Conservation (phyloP, 2,329 filamentous ascomycete species). For the Tricladium varicosporioides region DNA sequence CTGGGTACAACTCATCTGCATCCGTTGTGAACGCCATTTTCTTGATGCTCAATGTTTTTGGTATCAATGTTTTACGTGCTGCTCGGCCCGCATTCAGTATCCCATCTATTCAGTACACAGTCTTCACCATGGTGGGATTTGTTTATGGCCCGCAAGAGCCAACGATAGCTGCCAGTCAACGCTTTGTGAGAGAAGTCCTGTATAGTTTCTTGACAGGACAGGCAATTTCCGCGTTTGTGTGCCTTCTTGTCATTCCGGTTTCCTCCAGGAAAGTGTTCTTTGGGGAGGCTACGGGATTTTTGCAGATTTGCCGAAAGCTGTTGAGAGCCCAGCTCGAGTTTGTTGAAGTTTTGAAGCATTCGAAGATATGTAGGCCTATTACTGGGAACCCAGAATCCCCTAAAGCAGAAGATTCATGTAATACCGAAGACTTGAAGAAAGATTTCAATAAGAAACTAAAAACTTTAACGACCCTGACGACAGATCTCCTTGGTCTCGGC, state of each 20-base stretch:
- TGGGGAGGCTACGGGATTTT: slow-evolving; percentile 55
- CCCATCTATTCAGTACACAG: slow-evolving; percentile 67
- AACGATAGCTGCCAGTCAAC: slow-evolving; percentile 50
- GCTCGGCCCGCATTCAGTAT: slow-evolving; percentile 64
- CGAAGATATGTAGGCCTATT: slow-evolving; percentile 50
- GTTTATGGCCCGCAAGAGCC: slow-evolving; percentile 59
- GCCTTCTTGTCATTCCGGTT: slow-evolving; percentile 62
- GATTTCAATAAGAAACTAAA: slow-evolving; percentile 4
- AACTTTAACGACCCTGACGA: slow-evolving; percentile 44
- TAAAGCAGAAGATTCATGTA: background rate
- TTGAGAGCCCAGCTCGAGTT: slow-evolving; percentile 60
- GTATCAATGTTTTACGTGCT: slow-evolving; percentile 62
- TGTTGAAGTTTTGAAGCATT: slow-evolving; percentile 56
- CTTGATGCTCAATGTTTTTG: slow-evolving; percentile 66
- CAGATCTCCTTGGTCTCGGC: slow-evolving; percentile 52
- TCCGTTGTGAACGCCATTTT: slow-evolving; percentile 65
- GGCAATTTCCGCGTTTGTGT: slow-evolving; percentile 58
- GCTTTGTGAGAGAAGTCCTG: slow-evolving; percentile 57
- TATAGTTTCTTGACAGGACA: slow-evolving; percentile 46
- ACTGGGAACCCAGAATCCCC: slow-evolving; percentile 29
- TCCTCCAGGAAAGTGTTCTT: slow-evolving; percentile 62
- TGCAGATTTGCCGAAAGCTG: slow-evolving; percentile 53
- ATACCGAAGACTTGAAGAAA: background rate
- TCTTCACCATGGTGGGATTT: slow-evolving; percentile 60
- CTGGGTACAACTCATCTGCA: slow-evolving; percentile 66